phyloP scores from a whole-genome alignment of 2,329 filamentous ascomycete genomes.

The Amesomyces nigricolor region DNA sequence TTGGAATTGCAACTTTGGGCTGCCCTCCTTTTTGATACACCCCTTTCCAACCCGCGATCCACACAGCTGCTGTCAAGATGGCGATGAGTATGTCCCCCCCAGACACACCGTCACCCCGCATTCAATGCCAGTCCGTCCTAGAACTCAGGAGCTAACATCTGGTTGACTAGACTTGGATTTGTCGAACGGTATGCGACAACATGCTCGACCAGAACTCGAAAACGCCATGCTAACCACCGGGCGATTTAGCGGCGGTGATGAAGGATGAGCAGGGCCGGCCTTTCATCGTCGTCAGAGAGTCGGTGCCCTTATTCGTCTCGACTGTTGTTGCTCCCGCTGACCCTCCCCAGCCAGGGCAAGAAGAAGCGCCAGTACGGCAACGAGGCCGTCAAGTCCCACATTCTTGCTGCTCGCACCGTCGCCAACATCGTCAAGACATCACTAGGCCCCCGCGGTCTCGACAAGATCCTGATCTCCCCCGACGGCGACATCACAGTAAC shows the following conservation, averaged over 20 bases:
- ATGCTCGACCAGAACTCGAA: neutral
- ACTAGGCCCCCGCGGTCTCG: conserved; percentile 87
- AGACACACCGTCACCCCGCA: conserved; percentile 14
- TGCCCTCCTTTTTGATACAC: conserved; percentile 10
- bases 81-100: conserved; percentile 49
- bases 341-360: conserved; percentile 70
- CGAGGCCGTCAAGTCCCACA: conserved; percentile 97
- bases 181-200: conserved; percentile 62
- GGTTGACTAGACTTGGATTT: conserved; percentile 64
- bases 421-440: conserved; percentile 97
- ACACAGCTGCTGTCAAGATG: conserved; percentile 39
- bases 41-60: conserved; percentile 3
- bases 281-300: conserved; percentile 98
- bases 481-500: conserved; percentile 99
- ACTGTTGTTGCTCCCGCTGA: conserved; percentile 18
- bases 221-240: conserved; percentile 16
- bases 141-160: conserved; percentile 22
- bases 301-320: conserved; percentile 37
- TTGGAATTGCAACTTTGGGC: neutral
- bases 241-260: conserved; percentile 59
- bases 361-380: conserved; percentile 97
- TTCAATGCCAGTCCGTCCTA: no score
- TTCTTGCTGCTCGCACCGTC: conserved; percentile 91
- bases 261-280: conserved; percentile 97
- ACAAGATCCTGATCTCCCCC: conserved; percentile 98